Percentiles rank a stretch among this genome's conserved stretches.
These are phyloP conservation scores for Lepidium africanum DNA, from an alignment of 345 rosid genomes.

Conservation along the genomic window DNA sequence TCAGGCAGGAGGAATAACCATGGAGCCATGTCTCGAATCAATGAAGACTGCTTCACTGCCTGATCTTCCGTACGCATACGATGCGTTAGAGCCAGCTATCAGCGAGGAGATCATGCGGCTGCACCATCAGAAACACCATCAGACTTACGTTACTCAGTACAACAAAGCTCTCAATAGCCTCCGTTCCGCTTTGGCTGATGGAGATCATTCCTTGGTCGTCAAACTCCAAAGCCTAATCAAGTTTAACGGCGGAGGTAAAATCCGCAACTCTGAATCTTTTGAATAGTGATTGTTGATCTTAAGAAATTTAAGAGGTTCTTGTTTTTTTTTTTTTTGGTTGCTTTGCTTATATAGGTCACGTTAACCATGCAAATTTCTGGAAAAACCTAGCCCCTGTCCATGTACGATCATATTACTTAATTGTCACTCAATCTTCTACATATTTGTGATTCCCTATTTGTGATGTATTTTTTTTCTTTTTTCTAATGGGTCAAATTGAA, in stretches of 20 bases:
- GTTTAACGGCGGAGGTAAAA: conserved; percentile 90
- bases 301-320: neutral
- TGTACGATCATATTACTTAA: conserved; percentile 37
- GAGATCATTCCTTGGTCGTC: conserved; percentile 57
- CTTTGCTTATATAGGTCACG: conserved; percentile 66
- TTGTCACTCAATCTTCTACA: neutral
- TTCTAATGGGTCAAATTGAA: neutral
- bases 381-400: conserved; percentile 60
- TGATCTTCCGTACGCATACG: conserved; percentile 80
- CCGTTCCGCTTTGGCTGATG: conserved; percentile 50
- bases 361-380: conserved; percentile 95
- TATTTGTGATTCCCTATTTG: no score
- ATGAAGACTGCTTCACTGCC: conserved; percentile 65
- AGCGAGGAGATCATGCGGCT: conserved; percentile 91
- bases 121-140: conserved; percentile 96
- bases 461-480: neutral
- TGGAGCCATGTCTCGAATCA: conserved; percentile 27
- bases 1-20: neutral
- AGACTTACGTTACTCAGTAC: conserved; percentile 72
- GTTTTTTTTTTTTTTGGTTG: neutral
- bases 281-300: neutral
- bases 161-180: conserved; percentile 76
- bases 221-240: conserved; percentile 79
- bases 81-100: conserved; percentile 82
- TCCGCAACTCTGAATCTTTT: neutral